Evolutionary conservation across 805 yeast species (phyloP), one percentile per base, ranked within the genome.

Genomic region (Priceomyces castillae): DNA sequence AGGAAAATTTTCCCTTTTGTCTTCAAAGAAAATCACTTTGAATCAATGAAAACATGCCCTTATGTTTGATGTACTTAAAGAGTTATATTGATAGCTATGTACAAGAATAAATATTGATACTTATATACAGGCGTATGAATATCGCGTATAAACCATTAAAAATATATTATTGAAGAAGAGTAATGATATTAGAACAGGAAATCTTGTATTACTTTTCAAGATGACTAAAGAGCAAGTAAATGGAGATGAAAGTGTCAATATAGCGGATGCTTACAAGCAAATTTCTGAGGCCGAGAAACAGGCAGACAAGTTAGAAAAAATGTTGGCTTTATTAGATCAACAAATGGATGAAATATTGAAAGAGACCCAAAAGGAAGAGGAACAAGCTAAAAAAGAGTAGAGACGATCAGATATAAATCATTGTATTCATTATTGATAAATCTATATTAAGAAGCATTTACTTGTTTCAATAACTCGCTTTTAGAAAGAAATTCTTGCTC

Each of bases 281-380:
- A 62, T 86, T 36, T 74, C 74, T 42, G 85, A 83, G 45, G 94
- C 89, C 1, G 94, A 86, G 57, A 58, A 65, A 16, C 71, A 70
- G 46, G 83, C 87, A 1, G 81, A 84, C 1, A 64, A 72, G 3
- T 65, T 86, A 48, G 94, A 86, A 60, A 69, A 69, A 51, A 74
- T 82, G 79, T 65, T 86, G 37, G 90, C 84, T 53, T 59, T 67
- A 16, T 62, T 86, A 39, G 92, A 86, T 54, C 74, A 74, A 31
- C 81, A 80, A 57, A 76, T 86, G 72, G 87, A 82, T 43, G 57
- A 64, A 3, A 70, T 84, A 10, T 59, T 81, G 36, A 53, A 71
- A 44, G 82, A 78, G 39, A 34, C 33, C 18, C 31, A 39, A 23
- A 36, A 38, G 17, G 34, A 34, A 31, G 43, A 38, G 22, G 20